A percentile compares a stretch with the other conserved stretches of the same genome.
Evolutionary conservation across 495 filamentous ascomycete genomes (phyloP).

Genomic region (Delitschia confertaspora): DNA sequence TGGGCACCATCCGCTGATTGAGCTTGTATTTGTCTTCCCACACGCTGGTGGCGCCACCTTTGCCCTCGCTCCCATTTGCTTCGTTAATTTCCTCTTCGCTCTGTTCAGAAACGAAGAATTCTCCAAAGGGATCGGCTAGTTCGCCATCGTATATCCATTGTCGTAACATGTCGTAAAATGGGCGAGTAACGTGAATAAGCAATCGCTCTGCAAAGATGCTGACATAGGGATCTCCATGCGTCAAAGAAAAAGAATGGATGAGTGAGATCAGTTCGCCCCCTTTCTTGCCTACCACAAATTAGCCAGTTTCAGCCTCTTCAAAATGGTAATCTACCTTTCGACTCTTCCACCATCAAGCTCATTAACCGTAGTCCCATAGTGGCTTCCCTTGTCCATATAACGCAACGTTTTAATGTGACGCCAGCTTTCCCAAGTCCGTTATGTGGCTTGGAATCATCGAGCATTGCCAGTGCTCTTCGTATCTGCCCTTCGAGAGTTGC

Average conservation of each 20-base stretch:
- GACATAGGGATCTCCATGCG: slow-evolving; percentile 92
- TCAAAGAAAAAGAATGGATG: slow-evolving; percentile 86
- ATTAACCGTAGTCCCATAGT: slow-evolving; percentile 94
- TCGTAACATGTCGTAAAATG: slow-evolving; percentile 93
- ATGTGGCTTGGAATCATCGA: slow-evolving; percentile 55
- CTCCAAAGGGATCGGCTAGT: slow-evolving; percentile 85
- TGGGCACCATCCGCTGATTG: slow-evolving; percentile 76
- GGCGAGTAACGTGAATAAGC: slow-evolving; percentile 80
- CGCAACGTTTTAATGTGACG: slow-evolving; percentile 92
- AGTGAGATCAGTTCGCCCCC: slow-evolving; percentile 91
- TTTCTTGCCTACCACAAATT: slow-evolving; percentile 50
- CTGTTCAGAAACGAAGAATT: slow-evolving; percentile 91
- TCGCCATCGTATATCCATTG: slow-evolving; percentile 99
- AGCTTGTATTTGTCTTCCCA: slow-evolving; percentile 98
- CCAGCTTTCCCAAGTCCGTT: slow-evolving; percentile 71
- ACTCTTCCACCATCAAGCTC: slow-evolving; percentile 87
- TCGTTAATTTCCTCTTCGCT: slow-evolving; percentile 44
- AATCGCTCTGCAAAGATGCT: slow-evolving; percentile 89
- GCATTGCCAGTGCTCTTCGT: slow-evolving; percentile 60
- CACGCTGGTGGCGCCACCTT: slow-evolving; percentile 66
- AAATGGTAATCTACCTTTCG: slow-evolving; percentile 49
- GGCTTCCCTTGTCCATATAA: slow-evolving; percentile 94
- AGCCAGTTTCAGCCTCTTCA: neutral
- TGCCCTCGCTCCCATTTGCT: slow-evolving; percentile 29
- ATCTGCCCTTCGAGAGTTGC: slow-evolving; percentile 94